phyloP scores from a whole-genome alignment of 148 eudicot genomes.

The Nepenthes mirabilis region DNA sequence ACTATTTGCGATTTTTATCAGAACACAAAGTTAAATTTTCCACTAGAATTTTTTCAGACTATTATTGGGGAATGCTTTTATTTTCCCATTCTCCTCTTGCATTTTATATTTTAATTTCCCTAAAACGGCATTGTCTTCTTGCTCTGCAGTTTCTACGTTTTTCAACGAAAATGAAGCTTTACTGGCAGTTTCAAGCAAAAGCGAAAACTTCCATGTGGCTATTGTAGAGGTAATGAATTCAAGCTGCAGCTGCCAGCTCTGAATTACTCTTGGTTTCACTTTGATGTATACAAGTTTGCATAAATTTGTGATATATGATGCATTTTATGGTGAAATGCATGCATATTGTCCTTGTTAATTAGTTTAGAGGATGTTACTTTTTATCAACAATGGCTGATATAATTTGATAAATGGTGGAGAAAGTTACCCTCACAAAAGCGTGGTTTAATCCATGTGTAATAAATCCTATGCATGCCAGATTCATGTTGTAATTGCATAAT shows the following conservation, averaged over 20 bases:
- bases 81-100: neutral
- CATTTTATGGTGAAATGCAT: neutral
- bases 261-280: neutral
- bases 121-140: neutral
- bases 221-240: constrained; percentile 52
- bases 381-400: neutral
- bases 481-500: neutral
- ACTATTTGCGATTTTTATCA: no score
- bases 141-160: constrained; percentile 43
- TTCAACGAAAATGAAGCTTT: constrained; percentile 51
- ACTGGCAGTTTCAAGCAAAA: constrained; percentile 35
- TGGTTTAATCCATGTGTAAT: neutral
- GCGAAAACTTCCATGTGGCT: constrained; percentile 54
- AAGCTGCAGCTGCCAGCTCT: neutral
- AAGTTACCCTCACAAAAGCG: neutral
- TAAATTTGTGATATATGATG: neutral
- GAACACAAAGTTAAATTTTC: no score
- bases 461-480: neutral
- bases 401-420: neutral
- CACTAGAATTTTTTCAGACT: no score
- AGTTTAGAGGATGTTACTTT: neutral
- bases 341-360: neutral
- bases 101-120: neutral
- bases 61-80: no score
- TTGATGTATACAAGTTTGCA: neutral